Evolutionary conservation across 441 rosid genomes (phyloP).

Genomic region (Hura crepitans): DNA sequence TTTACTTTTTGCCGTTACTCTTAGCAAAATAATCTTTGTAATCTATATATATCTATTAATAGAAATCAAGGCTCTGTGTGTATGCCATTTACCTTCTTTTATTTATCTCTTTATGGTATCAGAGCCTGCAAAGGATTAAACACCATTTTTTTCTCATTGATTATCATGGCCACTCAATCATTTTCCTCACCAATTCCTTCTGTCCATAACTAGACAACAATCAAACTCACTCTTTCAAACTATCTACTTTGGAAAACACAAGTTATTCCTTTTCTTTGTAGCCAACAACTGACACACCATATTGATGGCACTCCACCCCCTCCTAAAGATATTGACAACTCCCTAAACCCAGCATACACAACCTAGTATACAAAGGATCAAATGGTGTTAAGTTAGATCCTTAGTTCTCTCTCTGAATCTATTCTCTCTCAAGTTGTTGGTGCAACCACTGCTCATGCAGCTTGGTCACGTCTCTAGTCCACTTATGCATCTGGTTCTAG

Average conservation of each 20-base stretch:
- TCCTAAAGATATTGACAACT: background rate
- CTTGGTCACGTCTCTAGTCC: background rate
- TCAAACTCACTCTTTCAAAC: background rate
- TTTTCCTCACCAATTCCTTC: background rate
- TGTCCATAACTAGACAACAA: background rate
- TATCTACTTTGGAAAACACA: background rate
- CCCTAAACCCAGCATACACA: background rate
- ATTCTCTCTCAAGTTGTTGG: background rate
- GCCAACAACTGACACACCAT: background rate
- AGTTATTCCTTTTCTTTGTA: background rate
- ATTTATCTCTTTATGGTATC: background rate
- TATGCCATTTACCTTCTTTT: too few relatives aligned
- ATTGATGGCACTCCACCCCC: background rate
- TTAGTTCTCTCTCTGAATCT: background rate
- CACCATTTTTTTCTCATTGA: background rate
- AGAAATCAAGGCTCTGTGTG: too few relatives aligned
- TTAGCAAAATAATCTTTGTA: too few relatives aligned
- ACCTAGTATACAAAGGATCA: background rate
- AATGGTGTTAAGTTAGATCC: background rate
- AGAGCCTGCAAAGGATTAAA: background rate
- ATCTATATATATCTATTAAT: too few relatives aligned
- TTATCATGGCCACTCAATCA: background rate
- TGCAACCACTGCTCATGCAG: background rate
- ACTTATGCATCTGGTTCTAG: background rate
- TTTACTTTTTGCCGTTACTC: too few relatives aligned